Percentiles rank a stretch among this genome's conserved stretches.
phyloP scores from a whole-genome alignment of 2,329 filamentous ascomycete species.

The Botrytis aclada region DNA sequence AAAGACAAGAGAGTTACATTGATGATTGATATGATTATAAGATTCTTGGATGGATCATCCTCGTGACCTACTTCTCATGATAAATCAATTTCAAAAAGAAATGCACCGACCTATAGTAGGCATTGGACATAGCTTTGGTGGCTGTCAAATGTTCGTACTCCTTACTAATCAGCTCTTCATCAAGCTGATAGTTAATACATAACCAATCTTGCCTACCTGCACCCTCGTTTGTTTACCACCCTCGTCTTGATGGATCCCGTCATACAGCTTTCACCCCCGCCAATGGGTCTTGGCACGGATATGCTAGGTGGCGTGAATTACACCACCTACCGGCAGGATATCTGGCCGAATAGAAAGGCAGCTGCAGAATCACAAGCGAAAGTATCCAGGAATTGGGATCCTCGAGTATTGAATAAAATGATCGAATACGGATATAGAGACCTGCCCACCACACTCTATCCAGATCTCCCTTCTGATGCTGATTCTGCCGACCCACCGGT shows the following conservation, averaged over 20 bases:
- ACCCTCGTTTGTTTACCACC: conserved; percentile 75
- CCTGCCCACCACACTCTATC: conserved; percentile 15
- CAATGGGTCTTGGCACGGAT: conserved; percentile 33
- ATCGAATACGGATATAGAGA: conserved; percentile 68
- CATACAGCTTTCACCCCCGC: conserved; percentile 47
- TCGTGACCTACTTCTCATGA: conserved; percentile 75
- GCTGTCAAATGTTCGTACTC: conserved; percentile 53
- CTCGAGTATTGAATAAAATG: conserved; percentile 71
- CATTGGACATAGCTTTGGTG: conserved; percentile 85
- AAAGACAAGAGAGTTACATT: background rate
- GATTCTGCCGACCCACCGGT: background rate
- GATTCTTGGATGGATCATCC: conserved; percentile 55
- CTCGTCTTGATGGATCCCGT: conserved; percentile 82
- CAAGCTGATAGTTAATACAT: background rate
- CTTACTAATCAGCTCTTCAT: too few relatives aligned
- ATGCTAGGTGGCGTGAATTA: conserved; percentile 47
- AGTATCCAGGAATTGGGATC: conserved; percentile 81
- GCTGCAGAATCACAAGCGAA: conserved; percentile 66
- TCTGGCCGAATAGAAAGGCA: conserved; percentile 71
- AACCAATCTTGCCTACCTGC: conserved; percentile 65
- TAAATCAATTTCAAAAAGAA: conserved; percentile 82
- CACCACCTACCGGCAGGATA: conserved; percentile 66
- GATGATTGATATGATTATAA: background rate
- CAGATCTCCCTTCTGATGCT: background rate
- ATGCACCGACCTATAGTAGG: conserved; percentile 65